A percentile compares a stretch with the other conserved stretches of the same genome.
These are phyloP conservation scores for Rhodotorula diobovata DNA, from an alignment of 768 basidiomycete species.

Conservation along the genomic window DNA sequence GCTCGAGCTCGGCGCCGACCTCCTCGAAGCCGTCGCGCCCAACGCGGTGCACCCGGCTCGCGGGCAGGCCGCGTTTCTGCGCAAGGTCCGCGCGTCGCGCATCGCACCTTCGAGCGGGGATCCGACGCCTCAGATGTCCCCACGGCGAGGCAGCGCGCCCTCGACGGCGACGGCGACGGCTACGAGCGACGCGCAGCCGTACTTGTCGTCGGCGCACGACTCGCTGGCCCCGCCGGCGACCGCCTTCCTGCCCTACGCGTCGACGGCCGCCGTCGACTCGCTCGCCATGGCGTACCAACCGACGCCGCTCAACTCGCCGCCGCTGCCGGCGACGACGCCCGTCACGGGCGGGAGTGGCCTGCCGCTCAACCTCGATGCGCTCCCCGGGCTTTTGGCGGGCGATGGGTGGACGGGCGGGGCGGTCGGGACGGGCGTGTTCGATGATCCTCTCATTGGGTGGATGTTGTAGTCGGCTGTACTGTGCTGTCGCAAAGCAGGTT, in stretches of 20 bases:
- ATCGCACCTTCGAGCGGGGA: not conserved
- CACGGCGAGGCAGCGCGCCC: no score
- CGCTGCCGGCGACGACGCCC: not conserved
- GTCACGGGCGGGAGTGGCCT: no score
- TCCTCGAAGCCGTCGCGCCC: conserved; percentile 38
- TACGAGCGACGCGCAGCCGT: no score
- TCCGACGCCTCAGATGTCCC: not conserved
- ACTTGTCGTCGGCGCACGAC: not conserved
- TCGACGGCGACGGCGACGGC: no score
- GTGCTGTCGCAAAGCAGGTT: no score
- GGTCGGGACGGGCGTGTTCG: not conserved
- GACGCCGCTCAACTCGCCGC: not conserved
- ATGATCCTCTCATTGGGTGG: not conserved
- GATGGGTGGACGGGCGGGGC: not conserved
- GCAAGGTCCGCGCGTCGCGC: conserved; percentile 31
- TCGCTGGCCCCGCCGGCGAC: not conserved
- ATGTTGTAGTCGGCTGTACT: no score
- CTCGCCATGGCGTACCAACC: conserved; percentile 1
- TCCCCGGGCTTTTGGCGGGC: not conserved
- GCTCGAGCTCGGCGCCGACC: conserved; percentile 36
- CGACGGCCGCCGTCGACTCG: not conserved
- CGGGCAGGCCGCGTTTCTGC: conserved; percentile 35
- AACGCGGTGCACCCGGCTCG: conserved; percentile 23
- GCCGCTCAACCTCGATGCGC: not conserved
- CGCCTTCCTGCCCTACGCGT: not conserved